phyloP scores from a whole-genome alignment of 108 stramenopile species.

The Bacterosira constricta region DNA sequence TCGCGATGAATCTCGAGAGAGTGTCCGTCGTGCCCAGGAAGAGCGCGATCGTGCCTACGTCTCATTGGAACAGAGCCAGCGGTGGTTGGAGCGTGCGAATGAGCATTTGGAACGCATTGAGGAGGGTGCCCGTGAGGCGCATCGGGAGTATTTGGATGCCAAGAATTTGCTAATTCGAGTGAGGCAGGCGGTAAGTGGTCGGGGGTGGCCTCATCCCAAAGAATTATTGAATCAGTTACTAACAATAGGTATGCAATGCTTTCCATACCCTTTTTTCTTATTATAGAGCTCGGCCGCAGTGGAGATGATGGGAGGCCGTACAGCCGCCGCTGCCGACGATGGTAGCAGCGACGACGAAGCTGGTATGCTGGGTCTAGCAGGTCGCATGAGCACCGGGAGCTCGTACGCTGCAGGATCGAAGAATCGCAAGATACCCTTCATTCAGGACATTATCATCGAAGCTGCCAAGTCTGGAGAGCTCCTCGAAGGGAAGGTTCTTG shows the following conservation, averaged over 20 bases:
- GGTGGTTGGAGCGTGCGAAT: conserved; percentile 28
- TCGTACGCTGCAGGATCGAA: not conserved
- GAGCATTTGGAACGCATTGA: conserved; percentile 34
- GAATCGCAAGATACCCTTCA: conserved; percentile 18
- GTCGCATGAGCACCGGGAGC: not conserved
- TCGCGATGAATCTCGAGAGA: conserved; percentile 17
- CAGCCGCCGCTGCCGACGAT: not conserved
- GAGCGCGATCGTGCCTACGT: conserved; percentile 38
- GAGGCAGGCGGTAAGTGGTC: conserved; percentile 8
- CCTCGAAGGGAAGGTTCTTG: conserved; percentile 16
- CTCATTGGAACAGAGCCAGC: conserved; percentile 20
- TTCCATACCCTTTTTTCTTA: not conserved
- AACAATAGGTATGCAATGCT: not conserved
- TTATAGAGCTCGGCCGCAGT: not conserved
- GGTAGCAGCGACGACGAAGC: conserved; percentile 18
- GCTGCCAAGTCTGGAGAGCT: conserved; percentile 23
- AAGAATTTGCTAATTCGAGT: conserved; percentile 17
- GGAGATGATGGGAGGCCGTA: conserved; percentile 1
- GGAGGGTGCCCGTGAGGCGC: conserved; percentile 25
- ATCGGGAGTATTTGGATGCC: conserved; percentile 37
- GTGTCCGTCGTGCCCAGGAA: conserved; percentile 18
- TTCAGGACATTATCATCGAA: conserved; percentile 23
- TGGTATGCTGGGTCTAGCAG: conserved; percentile 1
- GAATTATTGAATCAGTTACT: not conserved
- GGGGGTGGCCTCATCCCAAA: not conserved